Conservation (phyloP, 768 basidiomycete genomes). For the Boletus rubroflammeus region DNA sequence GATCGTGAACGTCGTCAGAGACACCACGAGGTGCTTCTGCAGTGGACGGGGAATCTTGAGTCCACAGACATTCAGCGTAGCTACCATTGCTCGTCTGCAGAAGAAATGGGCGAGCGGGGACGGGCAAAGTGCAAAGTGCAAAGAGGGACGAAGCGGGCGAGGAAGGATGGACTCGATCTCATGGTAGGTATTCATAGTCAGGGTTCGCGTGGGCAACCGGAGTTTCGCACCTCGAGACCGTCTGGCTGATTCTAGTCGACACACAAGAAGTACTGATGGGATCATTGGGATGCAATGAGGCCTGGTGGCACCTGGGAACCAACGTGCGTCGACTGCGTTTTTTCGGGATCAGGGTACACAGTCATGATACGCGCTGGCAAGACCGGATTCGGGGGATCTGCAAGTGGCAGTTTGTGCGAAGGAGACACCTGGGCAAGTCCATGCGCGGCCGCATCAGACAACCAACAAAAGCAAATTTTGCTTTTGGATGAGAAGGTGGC, state of each 20-base stretch:
- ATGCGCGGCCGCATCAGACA: too few relatives aligned
- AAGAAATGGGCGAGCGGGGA: background rate
- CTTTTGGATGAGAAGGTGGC: too few relatives aligned
- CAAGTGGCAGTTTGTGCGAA: background rate
- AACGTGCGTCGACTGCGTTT: constrained; percentile 6
- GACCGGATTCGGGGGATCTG: background rate
- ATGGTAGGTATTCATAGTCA: background rate
- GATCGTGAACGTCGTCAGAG: constrained; percentile 43
- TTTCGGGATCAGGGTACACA: too few relatives aligned
- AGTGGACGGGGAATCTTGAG: constrained; percentile 34
- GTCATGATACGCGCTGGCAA: background rate
- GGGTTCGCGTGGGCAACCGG: background rate
- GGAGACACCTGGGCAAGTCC: background rate
- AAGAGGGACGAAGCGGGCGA: background rate
- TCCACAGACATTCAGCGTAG: constrained; percentile 17
- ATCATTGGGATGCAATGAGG: background rate
- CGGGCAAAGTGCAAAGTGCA: too few relatives aligned
- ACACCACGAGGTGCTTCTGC: constrained; percentile 44
- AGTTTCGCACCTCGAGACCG: background rate
- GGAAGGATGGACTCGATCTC: background rate
- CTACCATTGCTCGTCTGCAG: constrained; percentile 10
- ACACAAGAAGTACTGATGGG: background rate
- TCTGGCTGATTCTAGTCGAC: background rate
- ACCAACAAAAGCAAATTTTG: too few relatives aligned
- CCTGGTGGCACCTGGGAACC: background rate